Base-by-base conservation (phyloP, 177 flowering plant species). In the Tripterygium wilfordii region DNA sequence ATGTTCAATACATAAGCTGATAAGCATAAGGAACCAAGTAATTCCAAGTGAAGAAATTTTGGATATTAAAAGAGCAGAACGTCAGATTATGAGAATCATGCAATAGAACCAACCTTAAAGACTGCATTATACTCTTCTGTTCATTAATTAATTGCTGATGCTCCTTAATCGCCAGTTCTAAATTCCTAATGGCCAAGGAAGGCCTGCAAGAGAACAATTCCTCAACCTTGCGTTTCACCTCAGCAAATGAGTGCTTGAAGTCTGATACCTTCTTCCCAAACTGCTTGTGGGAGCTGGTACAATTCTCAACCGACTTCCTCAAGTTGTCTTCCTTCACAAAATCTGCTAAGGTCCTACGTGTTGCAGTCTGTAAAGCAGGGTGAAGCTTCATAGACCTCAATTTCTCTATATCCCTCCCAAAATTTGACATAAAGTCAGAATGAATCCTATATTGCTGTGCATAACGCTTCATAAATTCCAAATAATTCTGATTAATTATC, bases 111-210 rank as follows among this genome's bases (percentile, higher is more conserved):
- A 61, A 92, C 99, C 99, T 89, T 62, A 92, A 61, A 32, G 99
- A 81, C 60, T 82, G 97, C 97, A 89, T 83, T 61, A 92, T 89
- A 59, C 84, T 80, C 65, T 67, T 87, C 41, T 89, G 97, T 52
- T 92, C 99, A 68, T 53, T 60, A 45, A 83, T 70, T 56, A 56
- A 64, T 25, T 64, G 69, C 57, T 80, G 84, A 36, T 81, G 88
- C 17, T 85, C 96, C 65, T 76, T 87, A 41, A 89, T 75, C 47
- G 59, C 60, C 50, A 22, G 18, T 42, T 94, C 97, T 46, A 83
- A 50, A 38, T 81, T 84, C 66, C 61, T 72, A 31, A 80, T 67
- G 27, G 76, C 64, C 29, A 54, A 46, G 10, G 80, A 61, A 41
- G 84, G 68, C 69, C 76, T 76, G 25, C 57, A 55, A 47, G 88